Percentiles rank a stretch among this genome's conserved stretches.
Evolutionary conservation across 2,329 filamentous ascomycete genomes (phyloP).

Genomic region (Ophiostoma himal-ulmi): DNA sequence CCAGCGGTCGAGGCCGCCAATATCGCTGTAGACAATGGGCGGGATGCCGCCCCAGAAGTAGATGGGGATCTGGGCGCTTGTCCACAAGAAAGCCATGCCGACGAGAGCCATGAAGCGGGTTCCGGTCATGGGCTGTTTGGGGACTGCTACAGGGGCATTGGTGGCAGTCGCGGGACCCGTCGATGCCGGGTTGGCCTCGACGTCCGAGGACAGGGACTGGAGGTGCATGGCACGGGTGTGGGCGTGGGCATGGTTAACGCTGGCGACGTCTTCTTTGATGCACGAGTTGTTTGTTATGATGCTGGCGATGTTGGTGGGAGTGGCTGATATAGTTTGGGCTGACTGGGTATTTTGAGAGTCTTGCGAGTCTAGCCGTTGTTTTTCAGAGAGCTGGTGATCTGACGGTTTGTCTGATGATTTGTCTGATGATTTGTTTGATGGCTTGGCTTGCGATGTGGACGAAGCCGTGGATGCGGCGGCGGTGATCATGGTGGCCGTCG

Average conservation of each 20-base stretch:
- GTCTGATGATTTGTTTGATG: background rate
- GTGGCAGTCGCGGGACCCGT: background rate
- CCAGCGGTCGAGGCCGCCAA: conserved; percentile 56
- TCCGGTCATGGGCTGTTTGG: conserved; percentile 15
- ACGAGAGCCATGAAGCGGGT: conserved; percentile 29
- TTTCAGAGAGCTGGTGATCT: background rate
- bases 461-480: conserved; percentile 11
- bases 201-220: background rate
- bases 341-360: background rate
- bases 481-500: conserved; percentile 20
- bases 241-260: background rate
- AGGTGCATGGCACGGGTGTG: background rate
- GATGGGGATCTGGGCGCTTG: conserved; percentile 30
- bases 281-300: background rate
- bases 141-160: background rate
- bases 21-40: conserved; percentile 52
- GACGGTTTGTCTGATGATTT: background rate
- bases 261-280: background rate
- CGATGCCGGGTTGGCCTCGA: background rate
- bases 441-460: conserved; percentile 9
- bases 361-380: background rate
- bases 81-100: conserved; percentile 31
- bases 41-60: conserved; percentile 39
- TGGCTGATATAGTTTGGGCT: background rate
- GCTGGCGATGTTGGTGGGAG: background rate